Conservation (phyloP, 345 rosid genomes). For the Aquilaria sinensis region DNA sequence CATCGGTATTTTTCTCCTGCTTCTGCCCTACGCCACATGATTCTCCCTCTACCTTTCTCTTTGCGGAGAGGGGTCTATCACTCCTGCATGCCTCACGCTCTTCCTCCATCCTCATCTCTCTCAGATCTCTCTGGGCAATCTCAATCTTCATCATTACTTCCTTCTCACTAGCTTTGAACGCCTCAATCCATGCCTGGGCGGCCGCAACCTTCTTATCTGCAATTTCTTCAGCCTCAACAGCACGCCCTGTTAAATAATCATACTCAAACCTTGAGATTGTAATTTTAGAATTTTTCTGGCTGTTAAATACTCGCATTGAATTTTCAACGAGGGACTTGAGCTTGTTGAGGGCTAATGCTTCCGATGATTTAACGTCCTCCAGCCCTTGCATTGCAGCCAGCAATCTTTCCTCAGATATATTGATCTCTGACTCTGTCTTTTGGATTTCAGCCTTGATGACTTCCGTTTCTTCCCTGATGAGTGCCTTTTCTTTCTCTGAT, state of each 20-base stretch:
- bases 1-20: constrained; percentile 10
- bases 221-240: constrained; percentile 49
- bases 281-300: constrained; percentile 28
- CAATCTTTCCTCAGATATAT: constrained; percentile 46
- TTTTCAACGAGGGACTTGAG: constrained; percentile 36
- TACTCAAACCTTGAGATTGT: constrained; percentile 67
- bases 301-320: constrained; percentile 36
- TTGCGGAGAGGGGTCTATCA: constrained; percentile 39
- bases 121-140: constrained; percentile 33
- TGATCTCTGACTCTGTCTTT: constrained; percentile 39
- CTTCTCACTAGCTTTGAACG: constrained; percentile 62
- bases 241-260: constrained; percentile 58
- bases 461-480: constrained; percentile 35
- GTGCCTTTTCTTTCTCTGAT: constrained; percentile 45
- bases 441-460: constrained; percentile 34
- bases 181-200: constrained; percentile 81
- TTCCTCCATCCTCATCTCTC: constrained; percentile 42
- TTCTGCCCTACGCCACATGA: constrained; percentile 22
- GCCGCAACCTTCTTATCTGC: constrained; percentile 86
- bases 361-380: constrained; percentile 39
- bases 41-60: constrained; percentile 42
- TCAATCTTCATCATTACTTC: constrained; percentile 55
- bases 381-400: constrained; percentile 49
- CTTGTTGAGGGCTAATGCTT: constrained; percentile 46
- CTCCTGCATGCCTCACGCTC: constrained; percentile 39